Percentiles rank a stretch among this genome's conserved stretches.
Conservation (phyloP, 139 green algal genomes). For the Closterium sp. region DNA sequence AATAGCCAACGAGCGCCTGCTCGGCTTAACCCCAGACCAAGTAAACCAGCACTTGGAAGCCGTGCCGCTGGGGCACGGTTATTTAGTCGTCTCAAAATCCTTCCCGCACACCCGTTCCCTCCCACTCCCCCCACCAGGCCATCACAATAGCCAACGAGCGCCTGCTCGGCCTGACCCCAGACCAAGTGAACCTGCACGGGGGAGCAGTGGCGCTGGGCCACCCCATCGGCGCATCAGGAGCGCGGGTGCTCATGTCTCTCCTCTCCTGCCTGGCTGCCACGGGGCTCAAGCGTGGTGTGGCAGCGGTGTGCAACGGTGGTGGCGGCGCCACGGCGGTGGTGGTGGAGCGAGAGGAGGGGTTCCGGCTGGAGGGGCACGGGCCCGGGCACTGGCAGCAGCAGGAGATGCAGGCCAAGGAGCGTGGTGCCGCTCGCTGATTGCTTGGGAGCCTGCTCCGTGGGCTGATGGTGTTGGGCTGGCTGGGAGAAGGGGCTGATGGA, state of each 20-base stretch:
- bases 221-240: slow-evolving; percentile 78
- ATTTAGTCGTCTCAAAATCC: no score
- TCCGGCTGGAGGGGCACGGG: no score
- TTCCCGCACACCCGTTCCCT: no score
- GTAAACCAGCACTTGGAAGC: slow-evolving; percentile 85
- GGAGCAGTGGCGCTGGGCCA: slow-evolving; percentile 83
- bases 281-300: slow-evolving; percentile 62
- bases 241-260: slow-evolving; percentile 58
- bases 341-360: not conserved
- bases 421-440: no score
- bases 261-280: slow-evolving; percentile 54
- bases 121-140: not conserved
- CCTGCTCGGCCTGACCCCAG: slow-evolving; percentile 51
- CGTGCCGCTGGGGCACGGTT: slow-evolving; percentile 83
- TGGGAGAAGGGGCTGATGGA: no score
- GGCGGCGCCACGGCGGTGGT: slow-evolving; percentile 22
- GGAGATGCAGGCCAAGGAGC: no score
- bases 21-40: slow-evolving; percentile 38
- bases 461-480: no score
- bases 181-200: slow-evolving; percentile 79
- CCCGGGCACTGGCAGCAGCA: no score
- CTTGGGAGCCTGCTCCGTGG: no score
- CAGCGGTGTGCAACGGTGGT: slow-evolving; percentile 44
- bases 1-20: slow-evolving; percentile 65
- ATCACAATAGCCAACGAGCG: slow-evolving; percentile 69